Percentiles rank a stretch among this genome's conserved stretches.
phyloP scores from a whole-genome alignment of 768 basidiomycete genomes.

The Tulasnella calospora region DNA sequence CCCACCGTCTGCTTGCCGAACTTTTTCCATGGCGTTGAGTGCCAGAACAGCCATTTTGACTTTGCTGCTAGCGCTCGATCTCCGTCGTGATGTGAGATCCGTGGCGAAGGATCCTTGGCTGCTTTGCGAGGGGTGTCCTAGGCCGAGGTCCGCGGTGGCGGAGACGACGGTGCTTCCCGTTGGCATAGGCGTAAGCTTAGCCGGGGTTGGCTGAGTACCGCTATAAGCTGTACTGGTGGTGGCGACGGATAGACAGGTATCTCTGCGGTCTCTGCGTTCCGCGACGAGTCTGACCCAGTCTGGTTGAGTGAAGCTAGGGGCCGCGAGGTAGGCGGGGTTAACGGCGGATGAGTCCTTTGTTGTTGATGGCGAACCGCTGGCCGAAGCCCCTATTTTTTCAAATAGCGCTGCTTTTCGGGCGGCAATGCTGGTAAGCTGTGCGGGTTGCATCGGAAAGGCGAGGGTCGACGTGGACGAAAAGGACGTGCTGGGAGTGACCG shows the following conservation, averaged over 20 bases:
- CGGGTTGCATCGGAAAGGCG: slow-evolving; percentile 5
- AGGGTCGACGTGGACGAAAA: slow-evolving; percentile 6
- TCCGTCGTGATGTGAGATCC: not conserved
- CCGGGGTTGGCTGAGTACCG: not conserved
- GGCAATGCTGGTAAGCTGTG: slow-evolving; percentile 19
- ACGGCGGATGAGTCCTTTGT: slow-evolving; percentile 1
- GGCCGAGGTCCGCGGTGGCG: slow-evolving; percentile 1
- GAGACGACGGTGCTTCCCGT: slow-evolving; percentile 19
- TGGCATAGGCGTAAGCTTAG: slow-evolving; percentile 4
- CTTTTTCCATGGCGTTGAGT: slow-evolving; percentile 21
- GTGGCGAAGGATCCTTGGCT: not conserved
- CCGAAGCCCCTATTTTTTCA: slow-evolving; percentile 19
- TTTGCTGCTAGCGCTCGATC: slow-evolving; percentile 10
- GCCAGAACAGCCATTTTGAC: slow-evolving; percentile 23
- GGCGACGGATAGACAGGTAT: slow-evolving; percentile 3
- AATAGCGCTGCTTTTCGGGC: slow-evolving; percentile 23
- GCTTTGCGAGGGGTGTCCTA: not conserved
- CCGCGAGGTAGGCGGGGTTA: slow-evolving; percentile 2
- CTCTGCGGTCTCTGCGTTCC: slow-evolving; percentile 19
- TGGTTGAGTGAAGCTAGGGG: not conserved
- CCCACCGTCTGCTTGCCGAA: not conserved
- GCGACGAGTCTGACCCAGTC: not conserved
- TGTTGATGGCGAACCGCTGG: not conserved
- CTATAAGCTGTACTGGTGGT: not conserved
- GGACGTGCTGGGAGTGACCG: slow-evolving; percentile 1